A percentile compares a stretch with the other conserved stretches of the same genome.
phyloP scores from a whole-genome alignment of 495 filamentous ascomycete species.

The Hypoxylon subgilvum region DNA sequence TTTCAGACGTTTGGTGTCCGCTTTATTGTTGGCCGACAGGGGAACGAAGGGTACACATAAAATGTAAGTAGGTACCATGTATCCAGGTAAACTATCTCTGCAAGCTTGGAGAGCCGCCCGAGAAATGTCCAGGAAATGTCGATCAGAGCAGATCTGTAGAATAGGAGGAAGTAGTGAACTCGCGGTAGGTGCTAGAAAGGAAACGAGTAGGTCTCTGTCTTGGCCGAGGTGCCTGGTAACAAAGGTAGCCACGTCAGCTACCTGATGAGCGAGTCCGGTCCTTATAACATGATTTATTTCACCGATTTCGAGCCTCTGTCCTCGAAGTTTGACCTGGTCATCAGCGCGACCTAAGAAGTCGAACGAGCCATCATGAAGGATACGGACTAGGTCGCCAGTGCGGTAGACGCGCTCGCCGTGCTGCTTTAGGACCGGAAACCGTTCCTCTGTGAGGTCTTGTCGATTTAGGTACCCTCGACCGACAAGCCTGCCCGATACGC shows the following conservation, averaged over 20 bases:
- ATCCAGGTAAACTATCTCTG: conserved; percentile 64
- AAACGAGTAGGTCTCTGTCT: conserved; percentile 71
- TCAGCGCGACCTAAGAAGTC: conserved; percentile 78
- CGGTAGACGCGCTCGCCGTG: conserved; percentile 69
- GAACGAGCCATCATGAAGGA: conserved; percentile 72
- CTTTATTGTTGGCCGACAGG: conserved; percentile 76
- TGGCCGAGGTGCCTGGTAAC: conserved; percentile 67
- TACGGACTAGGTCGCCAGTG: conserved; percentile 79
- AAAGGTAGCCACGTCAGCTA: conserved; percentile 68
- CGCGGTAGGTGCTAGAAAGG: conserved; percentile 61
- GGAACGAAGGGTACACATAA: conserved; percentile 68
- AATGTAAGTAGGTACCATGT: conserved; percentile 81
- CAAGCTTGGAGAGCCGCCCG: conserved; percentile 58
- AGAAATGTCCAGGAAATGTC: conserved; percentile 31
- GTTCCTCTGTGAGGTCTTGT: conserved; percentile 67
- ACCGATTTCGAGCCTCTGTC: conserved; percentile 75
- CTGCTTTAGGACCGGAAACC: conserved; percentile 62
- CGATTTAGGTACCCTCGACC: conserved; percentile 87
- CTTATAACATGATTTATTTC: conserved; percentile 76
- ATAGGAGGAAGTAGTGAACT: conserved; percentile 3
- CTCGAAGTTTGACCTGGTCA: conserved; percentile 80
- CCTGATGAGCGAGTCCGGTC: conserved; percentile 43
- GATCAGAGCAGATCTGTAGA: conserved; percentile 41
- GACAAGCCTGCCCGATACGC: conserved; percentile 83
- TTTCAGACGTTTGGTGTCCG: conserved; percentile 66